Evolutionary conservation across 2,329 filamentous ascomycete species (phyloP).

Genomic region (Fusarium verticillioides): DNA sequence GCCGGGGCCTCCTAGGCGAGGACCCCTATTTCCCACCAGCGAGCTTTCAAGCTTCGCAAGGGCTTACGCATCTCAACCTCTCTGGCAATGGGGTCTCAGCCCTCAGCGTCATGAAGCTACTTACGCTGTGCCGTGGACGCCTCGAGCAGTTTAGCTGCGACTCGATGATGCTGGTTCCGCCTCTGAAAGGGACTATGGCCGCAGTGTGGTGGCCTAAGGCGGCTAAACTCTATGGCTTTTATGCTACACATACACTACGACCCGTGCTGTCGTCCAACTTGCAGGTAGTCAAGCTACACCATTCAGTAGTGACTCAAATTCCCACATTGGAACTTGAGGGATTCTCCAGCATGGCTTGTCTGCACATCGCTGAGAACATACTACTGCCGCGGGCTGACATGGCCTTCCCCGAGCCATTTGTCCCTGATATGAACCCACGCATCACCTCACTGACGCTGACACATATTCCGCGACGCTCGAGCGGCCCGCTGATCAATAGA

Average conservation of each 20-base stretch:
- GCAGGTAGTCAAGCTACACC: constrained; percentile 64
- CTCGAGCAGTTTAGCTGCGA: constrained; percentile 66
- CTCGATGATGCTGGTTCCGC: constrained; percentile 48
- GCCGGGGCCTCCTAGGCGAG: constrained; percentile 40
- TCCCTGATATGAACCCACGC: constrained; percentile 67
- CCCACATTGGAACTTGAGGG: constrained; percentile 56
- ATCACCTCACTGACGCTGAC: constrained; percentile 65
- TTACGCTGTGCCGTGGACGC: constrained; percentile 57
- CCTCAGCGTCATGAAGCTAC: constrained; percentile 55
- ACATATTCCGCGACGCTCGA: constrained; percentile 63
- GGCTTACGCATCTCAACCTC: constrained; percentile 66
- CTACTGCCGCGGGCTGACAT: constrained; percentile 57
- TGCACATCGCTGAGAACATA: constrained; percentile 58
- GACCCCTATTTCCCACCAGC: constrained; percentile 33
- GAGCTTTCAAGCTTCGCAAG: constrained; percentile 36
- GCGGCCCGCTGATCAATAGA: constrained; percentile 60
- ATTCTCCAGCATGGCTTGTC: constrained; percentile 50
- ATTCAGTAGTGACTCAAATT: constrained; percentile 68
- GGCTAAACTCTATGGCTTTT: constrained; percentile 55
- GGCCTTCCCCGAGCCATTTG: constrained; percentile 60
- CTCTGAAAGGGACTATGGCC: constrained; percentile 2
- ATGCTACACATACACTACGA: constrained; percentile 60
- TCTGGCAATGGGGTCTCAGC: constrained; percentile 61
- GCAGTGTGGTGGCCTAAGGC: constrained; percentile 48
- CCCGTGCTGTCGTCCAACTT: constrained; percentile 66